phyloP scores from a whole-genome alignment of 2,329 filamentous ascomycete genomes.

The Apiospora aurea region DNA sequence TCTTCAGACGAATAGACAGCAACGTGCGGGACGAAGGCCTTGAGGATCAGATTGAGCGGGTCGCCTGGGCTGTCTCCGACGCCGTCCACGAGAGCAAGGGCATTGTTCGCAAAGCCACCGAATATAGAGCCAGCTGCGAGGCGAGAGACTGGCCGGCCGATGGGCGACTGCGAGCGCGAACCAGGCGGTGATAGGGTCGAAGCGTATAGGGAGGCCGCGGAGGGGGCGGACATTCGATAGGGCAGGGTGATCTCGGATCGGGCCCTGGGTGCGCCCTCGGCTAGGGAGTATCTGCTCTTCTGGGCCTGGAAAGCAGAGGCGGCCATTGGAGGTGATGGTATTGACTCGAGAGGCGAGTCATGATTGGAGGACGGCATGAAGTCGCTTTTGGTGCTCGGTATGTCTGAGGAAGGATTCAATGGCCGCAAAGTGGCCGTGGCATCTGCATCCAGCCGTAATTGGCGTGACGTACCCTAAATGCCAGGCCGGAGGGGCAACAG shows the following conservation, averaged over 20 bases:
- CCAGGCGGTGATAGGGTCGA: conserved; percentile 72
- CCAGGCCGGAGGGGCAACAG: conserved; percentile 2
- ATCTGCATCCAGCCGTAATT: conserved; percentile 9
- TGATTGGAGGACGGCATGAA: conserved; percentile 74
- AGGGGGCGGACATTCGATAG: conserved; percentile 61
- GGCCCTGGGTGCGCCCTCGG: conserved; percentile 54
- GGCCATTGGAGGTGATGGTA: conserved; percentile 73
- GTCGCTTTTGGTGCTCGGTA: conserved; percentile 29
- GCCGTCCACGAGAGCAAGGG: conserved; percentile 50
- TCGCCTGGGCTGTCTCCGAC: conserved; percentile 57
- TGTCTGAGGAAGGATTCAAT: neutral
- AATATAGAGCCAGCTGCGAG: conserved; percentile 66
- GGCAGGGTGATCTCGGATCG: conserved; percentile 62
- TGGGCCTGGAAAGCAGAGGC: conserved; percentile 65
- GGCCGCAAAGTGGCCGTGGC: conserved; percentile 15
- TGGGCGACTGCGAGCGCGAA: conserved; percentile 73
- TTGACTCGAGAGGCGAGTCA: conserved; percentile 66
- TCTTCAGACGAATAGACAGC: conserved; percentile 87
- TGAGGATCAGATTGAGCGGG: conserved; percentile 73
- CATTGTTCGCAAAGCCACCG: conserved; percentile 51
- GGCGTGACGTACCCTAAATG: conserved; percentile 11
- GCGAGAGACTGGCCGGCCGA: conserved; percentile 63
- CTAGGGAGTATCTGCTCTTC: conserved; percentile 66
- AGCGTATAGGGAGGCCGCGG: conserved; percentile 68
- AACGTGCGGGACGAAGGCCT: conserved; percentile 88